Evolutionary conservation across 2,329 filamentous ascomycete genomes (phyloP).

Genomic region (Juglanconis oblonga): DNA sequence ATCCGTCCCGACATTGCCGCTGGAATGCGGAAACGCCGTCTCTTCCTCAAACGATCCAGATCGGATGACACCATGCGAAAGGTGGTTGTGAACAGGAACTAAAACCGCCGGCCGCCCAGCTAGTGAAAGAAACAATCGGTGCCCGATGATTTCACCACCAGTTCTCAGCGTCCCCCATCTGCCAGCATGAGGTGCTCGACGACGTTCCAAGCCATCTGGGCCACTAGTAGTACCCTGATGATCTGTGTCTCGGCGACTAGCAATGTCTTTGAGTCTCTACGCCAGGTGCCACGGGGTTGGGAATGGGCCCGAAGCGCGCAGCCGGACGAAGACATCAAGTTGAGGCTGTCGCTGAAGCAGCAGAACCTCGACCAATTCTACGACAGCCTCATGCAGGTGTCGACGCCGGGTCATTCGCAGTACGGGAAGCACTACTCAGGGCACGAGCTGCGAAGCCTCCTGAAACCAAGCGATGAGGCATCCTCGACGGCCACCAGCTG

Average conservation of each 20-base stretch:
- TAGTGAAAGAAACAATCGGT: too few relatives aligned
- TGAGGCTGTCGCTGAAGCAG: constrained; percentile 8
- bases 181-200: neutral
- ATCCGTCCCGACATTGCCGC: too few relatives aligned
- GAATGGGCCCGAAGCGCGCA: neutral
- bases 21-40: too few relatives aligned
- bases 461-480: constrained; percentile 3
- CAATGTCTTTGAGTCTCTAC: constrained; percentile 3
- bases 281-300: constrained; percentile 9
- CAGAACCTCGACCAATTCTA: constrained; percentile 12
- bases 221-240: neutral
- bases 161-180: neutral
- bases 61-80: too few relatives aligned
- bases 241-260: neutral
- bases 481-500: neutral
- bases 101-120: too few relatives aligned
- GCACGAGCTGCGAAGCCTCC: constrained; percentile 7
- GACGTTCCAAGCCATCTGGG: neutral
- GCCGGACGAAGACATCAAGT: neutral
- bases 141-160: too few relatives aligned
- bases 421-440: constrained; percentile 9
- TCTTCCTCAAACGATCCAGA: too few relatives aligned
- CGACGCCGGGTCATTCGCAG: constrained; percentile 1
- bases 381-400: neutral
- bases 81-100: too few relatives aligned